Evolutionary conservation across 805 yeast genomes (phyloP).

Genomic region (Danielia oregonensis): DNA sequence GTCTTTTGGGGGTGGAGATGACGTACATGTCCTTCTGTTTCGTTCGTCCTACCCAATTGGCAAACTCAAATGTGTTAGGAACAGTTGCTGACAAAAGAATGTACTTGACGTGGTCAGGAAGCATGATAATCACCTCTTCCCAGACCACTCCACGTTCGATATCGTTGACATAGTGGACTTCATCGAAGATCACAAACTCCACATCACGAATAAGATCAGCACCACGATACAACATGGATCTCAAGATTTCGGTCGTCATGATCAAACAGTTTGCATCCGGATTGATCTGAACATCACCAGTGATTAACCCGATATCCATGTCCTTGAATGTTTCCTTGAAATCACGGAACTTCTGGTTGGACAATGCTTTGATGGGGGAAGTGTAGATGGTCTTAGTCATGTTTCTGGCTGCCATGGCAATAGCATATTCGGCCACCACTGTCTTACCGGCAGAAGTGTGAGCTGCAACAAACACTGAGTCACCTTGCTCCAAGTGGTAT

Average conservation of each 20-base stretch:
- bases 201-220: constrained; percentile 96
- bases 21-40: constrained; percentile 95
- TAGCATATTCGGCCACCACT: constrained; percentile 97
- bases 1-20: constrained; percentile 93
- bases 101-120: constrained; percentile 93
- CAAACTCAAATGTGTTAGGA: constrained; percentile 97
- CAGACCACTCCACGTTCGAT: constrained; percentile 97
- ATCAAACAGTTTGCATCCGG: constrained; percentile 94
- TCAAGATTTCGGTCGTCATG: constrained; percentile 95
- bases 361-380: constrained; percentile 88
- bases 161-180: constrained; percentile 96
- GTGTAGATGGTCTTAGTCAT: constrained; percentile 97
- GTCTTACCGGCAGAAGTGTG: constrained; percentile 99
- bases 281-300: constrained; percentile 97
- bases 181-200: constrained; percentile 96
- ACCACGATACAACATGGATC: constrained; percentile 95
- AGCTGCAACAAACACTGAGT: constrained; percentile 97
- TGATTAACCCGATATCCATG: constrained; percentile 86
- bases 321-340: constrained; percentile 77
- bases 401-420: constrained; percentile 92
- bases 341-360: constrained; percentile 88
- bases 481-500: constrained; percentile 94
- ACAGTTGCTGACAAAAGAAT: constrained; percentile 93
- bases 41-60: constrained; percentile 97
- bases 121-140: constrained; percentile 98